Base-by-base conservation (phyloP, 306 rosid species). In the Vigna reflexopilosa region DNA sequence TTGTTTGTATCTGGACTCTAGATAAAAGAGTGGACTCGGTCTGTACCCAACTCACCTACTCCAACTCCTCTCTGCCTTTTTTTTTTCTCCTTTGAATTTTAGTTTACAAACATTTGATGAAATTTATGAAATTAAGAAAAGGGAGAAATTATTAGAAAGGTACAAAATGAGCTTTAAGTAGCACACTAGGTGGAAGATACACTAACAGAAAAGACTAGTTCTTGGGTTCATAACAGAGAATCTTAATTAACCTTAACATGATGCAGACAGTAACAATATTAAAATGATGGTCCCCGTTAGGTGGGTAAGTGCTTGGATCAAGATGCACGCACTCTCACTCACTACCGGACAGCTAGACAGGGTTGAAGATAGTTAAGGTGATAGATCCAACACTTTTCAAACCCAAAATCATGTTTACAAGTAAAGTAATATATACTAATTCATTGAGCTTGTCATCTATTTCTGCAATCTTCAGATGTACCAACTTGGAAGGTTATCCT, bases 321-420 rank as follows among this genome's bases (percentile, higher is more conserved):
- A 71, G 74, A 69, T 81, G 72, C 80, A 76, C 80, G 72, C 83
- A 80, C 71, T 76, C 80, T 65, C 77, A 47, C 50, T 64, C 80
- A 49, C 65, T 66, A 76, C 82, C 17, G 12, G 71, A 86, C 86
- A 86, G 83, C 85, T 80, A 82, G 86, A 79, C 83, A 17, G 42
- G 48, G 64, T 85, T 56, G 80, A 70, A 78, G 32, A 80, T 76
- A 45, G 62, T 36, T 78, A 82, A 34, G 68, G 82, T 24, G 86
- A 76, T 76, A 51, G 89, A 86, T 86, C 86, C 86, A 82, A 86
- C 81, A 81, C 79, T 85, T 82, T 76, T 52, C 71, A 79, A 54
- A 72, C 49, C 67, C 70, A 57, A 67, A 55, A 72, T 75, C 77
- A 47, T 73, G 61, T 72, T 65, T 70, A 42, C 71, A 62, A 49